Conservation (phyloP, 2,329 filamentous ascomycete species). For the Thermothelomyces thermophilus region DNA sequence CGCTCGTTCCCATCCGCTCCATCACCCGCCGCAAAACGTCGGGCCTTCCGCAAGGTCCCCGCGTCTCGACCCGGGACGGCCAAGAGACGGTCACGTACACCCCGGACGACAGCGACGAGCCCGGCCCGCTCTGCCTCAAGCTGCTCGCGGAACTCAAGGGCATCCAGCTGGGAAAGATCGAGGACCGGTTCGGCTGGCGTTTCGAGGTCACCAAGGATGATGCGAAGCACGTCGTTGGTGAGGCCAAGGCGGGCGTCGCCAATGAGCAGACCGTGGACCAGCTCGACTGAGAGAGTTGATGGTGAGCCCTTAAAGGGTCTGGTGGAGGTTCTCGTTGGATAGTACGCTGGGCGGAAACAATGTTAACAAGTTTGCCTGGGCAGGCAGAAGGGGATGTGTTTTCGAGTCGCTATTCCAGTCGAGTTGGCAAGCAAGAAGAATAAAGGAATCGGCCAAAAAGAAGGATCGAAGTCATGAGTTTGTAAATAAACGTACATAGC, state of each 20-base stretch:
- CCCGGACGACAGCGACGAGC: conserved; percentile 52
- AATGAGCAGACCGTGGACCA: conserved; percentile 31
- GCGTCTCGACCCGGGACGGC: conserved; percentile 33
- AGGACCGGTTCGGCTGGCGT: conserved; percentile 73
- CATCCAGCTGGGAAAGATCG: conserved; percentile 74
- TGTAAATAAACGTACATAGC: too few species aligned
- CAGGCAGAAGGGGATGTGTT: too few species aligned
- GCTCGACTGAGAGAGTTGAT: conserved; percentile 28
- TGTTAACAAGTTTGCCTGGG: too few species aligned
- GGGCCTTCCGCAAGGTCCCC: conserved; percentile 34
- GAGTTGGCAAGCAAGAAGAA: too few species aligned
- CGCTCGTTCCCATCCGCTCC: conserved; percentile 83
- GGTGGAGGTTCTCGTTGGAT: too few species aligned
- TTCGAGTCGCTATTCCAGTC: too few species aligned
- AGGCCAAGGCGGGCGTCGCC: conserved; percentile 25
- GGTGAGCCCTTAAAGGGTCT: background rate
- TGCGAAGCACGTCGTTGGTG: conserved; percentile 33
- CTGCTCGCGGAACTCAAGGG: conserved; percentile 72
- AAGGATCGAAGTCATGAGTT: too few species aligned
- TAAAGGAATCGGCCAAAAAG: too few species aligned
- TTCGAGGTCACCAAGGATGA: conserved; percentile 41
- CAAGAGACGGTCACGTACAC: conserved; percentile 52
- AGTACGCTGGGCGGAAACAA: too few species aligned
- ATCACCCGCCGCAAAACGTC: conserved; percentile 60
- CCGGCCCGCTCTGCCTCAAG: conserved; percentile 65